These are phyloP conservation scores for Wickerhamomyces chaumierensis DNA, from an alignment of 805 yeast genomes.

Conservation along the genomic window DNA sequence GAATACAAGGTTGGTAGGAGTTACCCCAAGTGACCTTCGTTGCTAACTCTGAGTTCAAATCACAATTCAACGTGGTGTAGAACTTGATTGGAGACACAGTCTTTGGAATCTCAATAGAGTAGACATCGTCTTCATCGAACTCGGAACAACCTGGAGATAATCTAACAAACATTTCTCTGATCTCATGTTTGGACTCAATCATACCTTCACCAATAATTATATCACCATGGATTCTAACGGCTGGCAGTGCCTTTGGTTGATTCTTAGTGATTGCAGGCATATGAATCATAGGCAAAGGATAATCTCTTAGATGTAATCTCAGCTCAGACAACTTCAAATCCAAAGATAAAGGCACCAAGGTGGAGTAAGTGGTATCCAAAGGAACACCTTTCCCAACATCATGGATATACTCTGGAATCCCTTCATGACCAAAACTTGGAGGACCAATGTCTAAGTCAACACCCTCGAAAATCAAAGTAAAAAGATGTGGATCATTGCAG, in stretches of 20 bases:
- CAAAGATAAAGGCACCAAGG: constrained; percentile 53
- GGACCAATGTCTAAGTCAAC: constrained; percentile 35
- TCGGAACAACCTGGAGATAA: constrained; percentile 35
- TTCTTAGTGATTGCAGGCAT: constrained; percentile 42
- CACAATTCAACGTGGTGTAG: constrained; percentile 48
- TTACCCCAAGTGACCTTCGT: constrained; percentile 77
- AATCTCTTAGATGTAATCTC: constrained; percentile 68
- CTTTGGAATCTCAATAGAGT: constrained; percentile 56
- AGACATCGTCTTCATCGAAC: constrained; percentile 29
- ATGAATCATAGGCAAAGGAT: constrained; percentile 72
- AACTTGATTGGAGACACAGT: constrained; percentile 69
- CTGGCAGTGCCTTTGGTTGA: constrained; percentile 16
- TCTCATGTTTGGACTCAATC: constrained; percentile 34
- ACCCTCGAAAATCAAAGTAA: constrained; percentile 38
- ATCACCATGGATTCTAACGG: constrained; percentile 44
- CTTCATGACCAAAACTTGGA: constrained; percentile 39
- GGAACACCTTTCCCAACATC: constrained; percentile 82
- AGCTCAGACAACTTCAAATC: constrained; percentile 49
- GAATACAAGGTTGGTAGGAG: constrained; percentile 74
- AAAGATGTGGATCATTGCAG: constrained; percentile 38
- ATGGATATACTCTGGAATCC: constrained; percentile 51
- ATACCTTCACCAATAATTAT: constrained; percentile 60
- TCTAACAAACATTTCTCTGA: constrained; percentile 53
- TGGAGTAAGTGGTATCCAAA: constrained; percentile 50
- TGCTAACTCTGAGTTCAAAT: constrained; percentile 41